Percentiles rank a stretch among this genome's conserved stretches.
Evolutionary conservation across 495 filamentous ascomycete genomes (phyloP).

Genomic region (Penicillium cataractarum): DNA sequence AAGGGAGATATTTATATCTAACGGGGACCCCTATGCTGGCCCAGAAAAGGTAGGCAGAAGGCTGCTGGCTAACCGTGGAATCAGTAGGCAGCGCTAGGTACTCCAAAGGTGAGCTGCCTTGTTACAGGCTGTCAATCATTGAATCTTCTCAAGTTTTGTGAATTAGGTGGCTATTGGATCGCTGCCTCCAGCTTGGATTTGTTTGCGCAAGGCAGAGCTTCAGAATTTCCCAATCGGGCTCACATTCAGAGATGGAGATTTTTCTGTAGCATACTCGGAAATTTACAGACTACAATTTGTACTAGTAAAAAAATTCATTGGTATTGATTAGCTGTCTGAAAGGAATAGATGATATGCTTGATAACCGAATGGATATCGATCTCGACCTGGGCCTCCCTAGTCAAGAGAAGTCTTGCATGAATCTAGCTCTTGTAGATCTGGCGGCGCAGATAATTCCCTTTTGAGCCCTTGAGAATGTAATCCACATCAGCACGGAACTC

Average conservation of each 20-base stretch:
- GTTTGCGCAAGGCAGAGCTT: neutral
- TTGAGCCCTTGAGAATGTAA: constrained; percentile 3
- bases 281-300: too few relatives aligned
- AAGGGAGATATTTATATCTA: neutral
- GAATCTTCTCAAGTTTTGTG: neutral
- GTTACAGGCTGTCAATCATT: neutral
- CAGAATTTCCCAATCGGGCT: neutral
- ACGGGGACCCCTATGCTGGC: too few relatives aligned
- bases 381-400: neutral
- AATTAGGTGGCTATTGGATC: neutral
- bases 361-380: neutral
- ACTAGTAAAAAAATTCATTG: too few relatives aligned
- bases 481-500: constrained; percentile 14
- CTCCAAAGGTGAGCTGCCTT: neutral
- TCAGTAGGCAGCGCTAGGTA: neutral
- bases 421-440: neutral
- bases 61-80: neutral
- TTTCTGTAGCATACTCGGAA: neutral
- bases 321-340: neutral
- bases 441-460: neutral
- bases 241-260: neutral
- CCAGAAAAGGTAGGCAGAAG: neutral
- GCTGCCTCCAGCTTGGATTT: neutral
- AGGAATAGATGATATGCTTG: neutral
- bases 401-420: neutral